Conservation (phyloP, 495 filamentous ascomycete species). For the Letharia columbiana region DNA sequence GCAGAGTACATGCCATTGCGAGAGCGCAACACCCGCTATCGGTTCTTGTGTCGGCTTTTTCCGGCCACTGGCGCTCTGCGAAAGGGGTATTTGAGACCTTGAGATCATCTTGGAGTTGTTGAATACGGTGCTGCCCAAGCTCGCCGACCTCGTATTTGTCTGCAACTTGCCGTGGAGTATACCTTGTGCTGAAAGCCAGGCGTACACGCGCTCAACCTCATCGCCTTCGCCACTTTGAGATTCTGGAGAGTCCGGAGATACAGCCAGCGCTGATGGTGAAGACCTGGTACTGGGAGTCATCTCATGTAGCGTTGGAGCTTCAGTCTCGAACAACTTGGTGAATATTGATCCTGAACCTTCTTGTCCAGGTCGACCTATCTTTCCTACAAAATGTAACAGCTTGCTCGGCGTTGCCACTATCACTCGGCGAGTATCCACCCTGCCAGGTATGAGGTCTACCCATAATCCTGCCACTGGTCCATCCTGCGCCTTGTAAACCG, state of each 20-base stretch:
- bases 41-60: slow-evolving; percentile 56
- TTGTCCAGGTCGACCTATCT: slow-evolving; percentile 59
- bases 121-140: slow-evolving; percentile 59
- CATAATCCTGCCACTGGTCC: slow-evolving; percentile 73
- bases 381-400: slow-evolving; percentile 71
- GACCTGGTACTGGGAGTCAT: slow-evolving; percentile 44
- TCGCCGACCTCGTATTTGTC: slow-evolving; percentile 37
- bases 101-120: slow-evolving; percentile 65
- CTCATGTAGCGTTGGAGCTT: slow-evolving; percentile 68
- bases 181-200: slow-evolving; percentile 82
- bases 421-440: slow-evolving; percentile 62
- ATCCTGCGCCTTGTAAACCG: slow-evolving; percentile 68
- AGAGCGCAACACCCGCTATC: slow-evolving; percentile 72
- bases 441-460: slow-evolving; percentile 60
- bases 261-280: slow-evolving; percentile 53
- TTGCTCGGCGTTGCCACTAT: slow-evolving; percentile 66
- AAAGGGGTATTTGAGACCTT: slow-evolving; percentile 57
- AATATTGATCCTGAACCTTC: slow-evolving; percentile 79
- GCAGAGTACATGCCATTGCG: slow-evolving; percentile 87
- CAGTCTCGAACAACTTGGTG: slow-evolving; percentile 76
- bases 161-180: slow-evolving; percentile 77
- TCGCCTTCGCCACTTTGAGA: slow-evolving; percentile 35
- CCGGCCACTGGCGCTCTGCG: slow-evolving; percentile 55
- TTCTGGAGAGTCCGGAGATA: slow-evolving; percentile 66
- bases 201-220: slow-evolving; percentile 62